Evolutionary conservation across 306 rosid genomes (phyloP).

Genomic region (Erythrophleum fordii): DNA sequence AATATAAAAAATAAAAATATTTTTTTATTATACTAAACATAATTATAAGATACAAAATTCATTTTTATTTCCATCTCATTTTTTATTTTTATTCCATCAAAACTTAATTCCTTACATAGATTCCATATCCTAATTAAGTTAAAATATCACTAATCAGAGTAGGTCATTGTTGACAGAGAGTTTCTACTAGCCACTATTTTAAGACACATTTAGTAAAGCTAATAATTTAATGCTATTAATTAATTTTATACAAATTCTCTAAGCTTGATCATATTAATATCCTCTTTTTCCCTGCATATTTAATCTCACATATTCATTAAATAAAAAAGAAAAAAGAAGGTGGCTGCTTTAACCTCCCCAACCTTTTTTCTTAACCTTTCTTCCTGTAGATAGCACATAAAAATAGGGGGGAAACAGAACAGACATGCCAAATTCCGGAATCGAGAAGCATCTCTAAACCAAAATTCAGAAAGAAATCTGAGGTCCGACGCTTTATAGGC

Average conservation of each 20-base stretch:
- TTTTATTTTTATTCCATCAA: too few species aligned
- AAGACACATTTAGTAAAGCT: neutral
- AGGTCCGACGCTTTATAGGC: constrained; percentile 54
- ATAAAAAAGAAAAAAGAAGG: too few species aligned
- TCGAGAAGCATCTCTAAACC: constrained; percentile 51
- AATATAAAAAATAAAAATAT: too few species aligned
- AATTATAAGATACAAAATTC: too few species aligned
- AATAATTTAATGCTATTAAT: neutral
- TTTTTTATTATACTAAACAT: too few species aligned
- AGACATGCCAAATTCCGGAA: constrained; percentile 57
- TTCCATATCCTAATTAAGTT: constrained; percentile 18
- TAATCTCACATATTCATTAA: neutral
- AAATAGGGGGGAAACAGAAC: constrained; percentile 33
- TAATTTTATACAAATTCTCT: neutral
- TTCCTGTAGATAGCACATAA: neutral
- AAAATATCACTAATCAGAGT: neutral
- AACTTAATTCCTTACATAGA: too few species aligned
- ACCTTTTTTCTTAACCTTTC: neutral
- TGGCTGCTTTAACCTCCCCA: neutral
- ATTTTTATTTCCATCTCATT: too few species aligned
- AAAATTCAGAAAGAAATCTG: constrained; percentile 39
- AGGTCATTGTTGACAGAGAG: neutral
- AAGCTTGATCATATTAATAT: neutral
- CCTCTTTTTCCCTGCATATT: neutral
- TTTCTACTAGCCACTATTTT: neutral